phyloP scores from a whole-genome alignment of 305 asterid genomes.

The Solanum hybrid region DNA sequence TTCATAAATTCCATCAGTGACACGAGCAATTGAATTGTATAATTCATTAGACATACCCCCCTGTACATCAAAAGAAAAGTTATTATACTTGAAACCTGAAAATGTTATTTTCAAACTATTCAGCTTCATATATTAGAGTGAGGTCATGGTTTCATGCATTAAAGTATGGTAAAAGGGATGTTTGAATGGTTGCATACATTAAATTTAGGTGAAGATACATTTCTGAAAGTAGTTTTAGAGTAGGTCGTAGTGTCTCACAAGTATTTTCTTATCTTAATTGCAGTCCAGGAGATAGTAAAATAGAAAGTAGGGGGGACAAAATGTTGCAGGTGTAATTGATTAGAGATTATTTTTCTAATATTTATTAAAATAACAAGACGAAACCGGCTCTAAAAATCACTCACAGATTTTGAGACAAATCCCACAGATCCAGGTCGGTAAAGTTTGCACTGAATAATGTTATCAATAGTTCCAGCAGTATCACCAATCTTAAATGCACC shows the following conservation, averaged over 20 bases:
- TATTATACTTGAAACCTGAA: constrained; percentile 7
- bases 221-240: not conserved
- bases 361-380: not conserved
- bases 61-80: constrained; percentile 32
- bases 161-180: not conserved
- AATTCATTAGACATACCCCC: constrained; percentile 98
- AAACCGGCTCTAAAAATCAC: constrained; percentile 16
- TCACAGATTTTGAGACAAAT: constrained; percentile 87
- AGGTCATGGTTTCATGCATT: not conserved
- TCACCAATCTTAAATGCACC: constrained; percentile 99
- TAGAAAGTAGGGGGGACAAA: not conserved
- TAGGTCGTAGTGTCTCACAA: not conserved
- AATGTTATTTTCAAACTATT: not conserved
- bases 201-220: not conserved
- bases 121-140: not conserved
- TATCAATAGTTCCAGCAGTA: constrained; percentile 97
- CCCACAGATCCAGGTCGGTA: constrained; percentile 97
- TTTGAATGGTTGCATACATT: not conserved
- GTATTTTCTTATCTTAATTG: not conserved
- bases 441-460: constrained; percentile 81
- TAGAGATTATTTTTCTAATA: not conserved
- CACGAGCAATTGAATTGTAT: constrained; percentile 92
- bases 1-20: constrained; percentile 93
- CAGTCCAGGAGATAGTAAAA: not conserved
- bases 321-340: not conserved